Base-by-base conservation (phyloP, 225 moss, liverwort and hornwort species). In the Polytrichum formosum region DNA sequence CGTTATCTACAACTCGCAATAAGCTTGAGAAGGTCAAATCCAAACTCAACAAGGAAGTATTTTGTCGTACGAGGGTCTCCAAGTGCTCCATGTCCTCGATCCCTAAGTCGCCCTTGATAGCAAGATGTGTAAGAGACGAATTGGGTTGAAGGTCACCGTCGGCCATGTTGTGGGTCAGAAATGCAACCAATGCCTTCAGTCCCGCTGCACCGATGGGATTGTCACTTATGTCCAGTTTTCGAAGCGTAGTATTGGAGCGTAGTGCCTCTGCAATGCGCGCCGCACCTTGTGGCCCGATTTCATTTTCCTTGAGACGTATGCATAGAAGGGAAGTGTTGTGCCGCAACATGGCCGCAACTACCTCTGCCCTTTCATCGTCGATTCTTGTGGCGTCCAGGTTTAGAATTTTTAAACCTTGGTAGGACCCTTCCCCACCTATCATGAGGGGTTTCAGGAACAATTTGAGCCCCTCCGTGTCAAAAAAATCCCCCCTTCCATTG, bases 231-330 rank as follows among this genome's bases (percentile, higher is more conserved):
- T 6, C 5, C 1, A 56, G n/a, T n/a, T 1, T 0, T 56, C 56
- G 18, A 18, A 56, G 56, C 6, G 19, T n/a, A 18, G n/a, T 18
- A 56, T 56, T 56, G 56, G 56, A 56, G 56, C 19, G n/a, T 5
- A 56, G n/a, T 0, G 19, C 56, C 18, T 56, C 56, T 18, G 19
- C 56, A 56, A 56, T 56, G 19, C 19, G 1, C 1, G n/a, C n/a
- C 18, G n/a, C 56, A n/a, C 56, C n/a, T 5, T 20, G 18, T 31
- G 31, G 1, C 31, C 31, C 31, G n/a, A n/a, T 56, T 20, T 1
- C 7, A 6, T 56, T n/a, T 0, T 19, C 0, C 0, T 0, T 0
- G 6, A 56, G 5, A 5, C 6, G 0, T n/a, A 56, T 18, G 1
- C 20, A 5, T 1, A 5, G 1, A 18, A 56, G 56, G 19, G 56